Evolutionary conservation across 805 yeast species (phyloP), one percentile per base, ranked within the genome.

Genomic region (Phaffomyces thermotolerans): DNA sequence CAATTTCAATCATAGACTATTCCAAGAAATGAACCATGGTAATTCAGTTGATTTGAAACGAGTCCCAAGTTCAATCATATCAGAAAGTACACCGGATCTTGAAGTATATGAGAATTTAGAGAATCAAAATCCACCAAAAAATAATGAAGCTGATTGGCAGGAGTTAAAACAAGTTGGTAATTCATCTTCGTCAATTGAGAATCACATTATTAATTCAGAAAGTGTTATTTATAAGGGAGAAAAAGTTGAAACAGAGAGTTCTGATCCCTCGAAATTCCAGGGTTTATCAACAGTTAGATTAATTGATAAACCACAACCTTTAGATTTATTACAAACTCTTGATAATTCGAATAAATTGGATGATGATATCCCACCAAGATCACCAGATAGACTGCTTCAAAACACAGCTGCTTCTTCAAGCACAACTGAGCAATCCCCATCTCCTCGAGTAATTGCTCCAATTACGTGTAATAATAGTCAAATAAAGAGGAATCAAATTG

Each of bases 31-130:
- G 14, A 27, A 27, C 9, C 14, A 27, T n/a, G 41, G 32, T 37
- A 52, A 45, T 36, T 45, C 40, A 7, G 40, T 40, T 24, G 51
- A 53, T 6, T 37, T 49, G 25, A 50, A 46, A 14, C 49, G 48
- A 18, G 43, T 39, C 34, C 46, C 53, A 39, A 40, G 40, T 5
- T 50, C 52, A 4, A 45, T 50, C 17, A 33, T 50, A 27, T 49
- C 53, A 6, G 53, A 51, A 42, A 46, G 52, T 34, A 48, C 52
- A 14, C 47, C 51, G 25, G 29, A 27, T 27, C 13, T 27, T 13
- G 14, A 27, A 13, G 8, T 8, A 9, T 9, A 27, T 27, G 29
- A 27, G 13, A 8, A 27, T 27, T 27, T 9, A 27, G 29, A 27
- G 4, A 27, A 2, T 4, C 29, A 27, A 8, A 13, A 27, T 27